These are phyloP conservation scores for Fusarium stilboides DNA, from an alignment of 2,329 filamentous ascomycete species.

Conservation along the genomic window DNA sequence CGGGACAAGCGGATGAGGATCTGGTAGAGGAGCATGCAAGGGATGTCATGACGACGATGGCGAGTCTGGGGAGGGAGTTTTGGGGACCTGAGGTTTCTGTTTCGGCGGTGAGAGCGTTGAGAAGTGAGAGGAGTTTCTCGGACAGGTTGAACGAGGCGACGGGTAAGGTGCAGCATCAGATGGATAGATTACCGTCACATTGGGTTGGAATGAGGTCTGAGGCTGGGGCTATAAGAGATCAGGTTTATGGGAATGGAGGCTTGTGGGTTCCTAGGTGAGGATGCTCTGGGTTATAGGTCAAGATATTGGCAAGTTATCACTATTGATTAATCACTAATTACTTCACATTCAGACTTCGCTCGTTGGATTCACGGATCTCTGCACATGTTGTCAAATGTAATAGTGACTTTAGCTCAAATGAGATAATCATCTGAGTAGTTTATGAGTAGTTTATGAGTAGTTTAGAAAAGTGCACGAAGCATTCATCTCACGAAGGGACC, in stretches of 20 bases:
- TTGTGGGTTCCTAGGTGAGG: conserved; percentile 60
- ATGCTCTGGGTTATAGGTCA: neutral
- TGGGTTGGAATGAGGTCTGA: conserved; percentile 70
- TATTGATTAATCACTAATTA: conserved; percentile 9
- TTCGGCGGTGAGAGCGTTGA: conserved; percentile 56
- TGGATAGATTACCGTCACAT: conserved; percentile 73
- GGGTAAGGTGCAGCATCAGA: conserved; percentile 65
- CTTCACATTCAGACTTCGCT: too few species aligned
- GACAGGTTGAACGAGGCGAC: conserved; percentile 66
- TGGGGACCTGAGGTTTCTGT: conserved; percentile 62
- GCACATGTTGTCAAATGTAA: too few species aligned
- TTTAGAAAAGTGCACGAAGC: too few species aligned
- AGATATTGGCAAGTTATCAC: neutral
- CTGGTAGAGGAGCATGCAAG: conserved; percentile 52
- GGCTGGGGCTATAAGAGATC: conserved; percentile 63
- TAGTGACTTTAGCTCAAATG: too few species aligned
- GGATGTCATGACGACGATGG: conserved; percentile 61
- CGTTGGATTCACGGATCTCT: too few species aligned
- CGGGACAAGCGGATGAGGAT: conserved; percentile 36
- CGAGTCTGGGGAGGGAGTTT: conserved; percentile 62
- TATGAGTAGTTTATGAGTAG: too few species aligned
- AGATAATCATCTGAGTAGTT: too few species aligned
- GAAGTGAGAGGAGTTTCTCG: conserved; percentile 59
- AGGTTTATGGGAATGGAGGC: conserved; percentile 64
- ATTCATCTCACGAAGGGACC: too few species aligned